Base-by-base conservation (phyloP, 2,329 filamentous ascomycete genomes). In the Chaetomium sp. region DNA sequence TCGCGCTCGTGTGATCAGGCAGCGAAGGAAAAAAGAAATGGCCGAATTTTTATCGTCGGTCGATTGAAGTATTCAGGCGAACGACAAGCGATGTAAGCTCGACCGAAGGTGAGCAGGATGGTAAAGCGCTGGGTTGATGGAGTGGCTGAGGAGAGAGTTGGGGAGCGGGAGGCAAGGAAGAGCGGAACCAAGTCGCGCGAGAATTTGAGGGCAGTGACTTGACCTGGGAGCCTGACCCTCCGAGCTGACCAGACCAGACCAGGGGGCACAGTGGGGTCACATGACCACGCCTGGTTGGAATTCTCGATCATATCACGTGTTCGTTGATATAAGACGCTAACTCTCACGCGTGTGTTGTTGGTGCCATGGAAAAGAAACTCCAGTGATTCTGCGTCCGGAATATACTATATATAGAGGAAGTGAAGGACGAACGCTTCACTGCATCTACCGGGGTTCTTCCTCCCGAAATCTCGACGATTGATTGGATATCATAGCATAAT, bases 31-130 rank as follows among this genome's bases (percentile, higher is more conserved):
- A 29, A 54, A 57, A 29, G 45, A 35, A 57, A 2, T 45, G 21
- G 10, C 49, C 6, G n/a, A 13, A 10, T 54, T 21, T 50, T 27
- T 33, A 16, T 49, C 2, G 4, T 50, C 25, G 23, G 25, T 21
- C 19, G 38, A 31, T 45, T 33, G 33, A 65, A 45, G 38, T 12
- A 31, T 54, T 55, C 58, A 68, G 74, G 72, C 72, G 68, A 65
- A 65, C 72, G 72, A 76, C 27, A 74, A 74, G 75, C 73, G 74
- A 69, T 76, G 74, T 72, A 73, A 70, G 69, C 74, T 70, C 62
- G 62, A 59, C 64, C 65, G 9, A 60, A 69, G 69, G 60, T 23
- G 54, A 57, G 19, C 70, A 65, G 66, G 45, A 69, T 66, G 65
- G 55, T 60, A 67, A 67, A 57, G 60, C 65, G 63, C 38, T 67